Evolutionary conservation across 768 basidiomycete species (phyloP).

Genomic region (Pulveroboletus sp.): DNA sequence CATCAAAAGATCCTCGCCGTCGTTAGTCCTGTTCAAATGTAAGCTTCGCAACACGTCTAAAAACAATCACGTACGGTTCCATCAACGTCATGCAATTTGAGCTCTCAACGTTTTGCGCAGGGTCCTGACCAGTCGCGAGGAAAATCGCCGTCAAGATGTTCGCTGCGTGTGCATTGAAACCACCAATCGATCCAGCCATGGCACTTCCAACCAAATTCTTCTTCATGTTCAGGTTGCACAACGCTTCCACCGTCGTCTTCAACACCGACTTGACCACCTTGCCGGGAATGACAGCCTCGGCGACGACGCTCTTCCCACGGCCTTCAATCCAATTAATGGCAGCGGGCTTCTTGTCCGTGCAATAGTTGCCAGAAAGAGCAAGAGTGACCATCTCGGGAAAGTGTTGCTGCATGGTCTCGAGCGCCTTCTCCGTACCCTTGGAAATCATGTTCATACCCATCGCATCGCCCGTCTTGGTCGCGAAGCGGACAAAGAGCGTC

Average conservation of each 20-base stretch:
- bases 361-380: constrained; percentile 95
- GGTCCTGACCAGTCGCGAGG: constrained; percentile 97
- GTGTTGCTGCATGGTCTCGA: constrained; percentile 69
- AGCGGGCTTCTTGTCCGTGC: constrained; percentile 99
- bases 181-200: constrained; percentile 97
- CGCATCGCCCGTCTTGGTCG: constrained; percentile 93
- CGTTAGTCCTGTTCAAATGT: constrained; percentile 62
- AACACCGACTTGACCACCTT: constrained; percentile 84
- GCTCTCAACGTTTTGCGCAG: constrained; percentile 98
- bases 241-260: constrained; percentile 89
- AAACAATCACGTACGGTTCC: constrained; percentile 73
- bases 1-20: constrained; percentile 87
- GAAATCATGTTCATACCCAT: constrained; percentile 99
- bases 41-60: constrained; percentile 4
- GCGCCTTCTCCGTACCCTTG: constrained; percentile 94
- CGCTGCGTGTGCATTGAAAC: constrained; percentile 97
- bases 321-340: constrained; percentile 99
- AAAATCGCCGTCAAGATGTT: constrained; percentile 96
- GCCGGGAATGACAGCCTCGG: constrained; percentile 91
- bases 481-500: constrained; percentile 90
- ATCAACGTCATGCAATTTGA: constrained; percentile 98
- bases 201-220: constrained; percentile 98
- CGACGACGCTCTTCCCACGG: constrained; percentile 95
- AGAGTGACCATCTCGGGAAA: constrained; percentile 93
- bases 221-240: constrained; percentile 91